phyloP scores from a whole-genome alignment of 2,329 filamentous ascomycete species.

The Penicillium occitanis region DNA sequence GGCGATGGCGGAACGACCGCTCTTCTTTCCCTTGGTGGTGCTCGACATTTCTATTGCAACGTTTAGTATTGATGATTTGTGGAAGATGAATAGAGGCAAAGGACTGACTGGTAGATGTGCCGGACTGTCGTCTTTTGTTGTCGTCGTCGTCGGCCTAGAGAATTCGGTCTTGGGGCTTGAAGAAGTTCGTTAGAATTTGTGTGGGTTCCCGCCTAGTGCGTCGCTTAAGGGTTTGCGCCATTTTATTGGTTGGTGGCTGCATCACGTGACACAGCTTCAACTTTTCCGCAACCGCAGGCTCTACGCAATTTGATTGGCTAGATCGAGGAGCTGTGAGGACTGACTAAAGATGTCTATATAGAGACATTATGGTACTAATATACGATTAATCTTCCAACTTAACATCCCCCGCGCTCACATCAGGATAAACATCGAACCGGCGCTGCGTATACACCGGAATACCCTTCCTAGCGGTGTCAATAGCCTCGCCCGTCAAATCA shows the following conservation, averaged over 20 bases:
- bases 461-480: slow-evolving; percentile 73
- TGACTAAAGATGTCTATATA: background rate
- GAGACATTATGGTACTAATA: background rate
- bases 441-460: slow-evolving; percentile 85
- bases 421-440: slow-evolving; percentile 92
- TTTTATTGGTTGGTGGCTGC: background rate
- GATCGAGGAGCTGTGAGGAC: background rate
- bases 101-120: slow-evolving; percentile 38
- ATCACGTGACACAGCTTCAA: background rate
- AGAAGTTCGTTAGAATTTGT: slow-evolving; percentile 17
- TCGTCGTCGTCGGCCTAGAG: slow-evolving; percentile 32
- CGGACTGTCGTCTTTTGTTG: slow-evolving; percentile 38
- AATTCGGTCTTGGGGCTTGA: slow-evolving; percentile 27
- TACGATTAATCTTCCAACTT: slow-evolving; percentile 5
- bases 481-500: slow-evolving; percentile 65
- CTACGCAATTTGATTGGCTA: background rate
- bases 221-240: slow-evolving; percentile 3
- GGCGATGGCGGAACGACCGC: slow-evolving; percentile 86
- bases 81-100: background rate
- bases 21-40: slow-evolving; percentile 66
- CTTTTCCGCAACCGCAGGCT: background rate
- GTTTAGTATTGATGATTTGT: background rate
- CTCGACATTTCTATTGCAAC: slow-evolving; percentile 62
- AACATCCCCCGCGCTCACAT: slow-evolving; percentile 65
- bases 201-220: slow-evolving; percentile 18